Base-by-base conservation (phyloP, 768 basidiomycete species). In the Amanita inopinata region DNA sequence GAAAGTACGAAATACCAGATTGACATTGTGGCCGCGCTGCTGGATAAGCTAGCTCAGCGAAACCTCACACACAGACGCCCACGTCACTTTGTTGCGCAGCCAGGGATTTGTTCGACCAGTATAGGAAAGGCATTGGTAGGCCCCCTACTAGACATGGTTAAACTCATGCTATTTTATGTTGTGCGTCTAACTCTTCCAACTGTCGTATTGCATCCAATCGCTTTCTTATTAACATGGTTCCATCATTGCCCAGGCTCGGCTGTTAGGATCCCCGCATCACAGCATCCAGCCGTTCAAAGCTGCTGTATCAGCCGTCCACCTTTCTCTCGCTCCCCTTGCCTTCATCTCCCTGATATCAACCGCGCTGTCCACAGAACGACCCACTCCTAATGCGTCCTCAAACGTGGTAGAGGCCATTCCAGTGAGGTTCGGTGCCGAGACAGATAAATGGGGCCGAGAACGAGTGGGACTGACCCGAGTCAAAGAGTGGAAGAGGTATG, bases 1-100 rank as follows among this genome's bases (percentile, higher is more conserved):
- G 73, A 84, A 51, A 66, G 62, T 28, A 68, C 75, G 8, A 91
- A 91, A 58, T 88, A 83, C 53, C 80, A 89, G 60, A 78, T 79
- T 18, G 84, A 88, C 53, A 56, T 90, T 35, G 62, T 89, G 31
- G 66, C 69, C 1, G 61, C 73, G 1, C 59, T 66, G 33, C 65
- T 91, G 35, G 76, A 83, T 45, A 63, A 55, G 22, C 55, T 58
- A 3, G 67, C 75, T 14, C 49, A 61, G 5, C 54, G 56, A 38
- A 50, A 55, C 43, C 17, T 45, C 12, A 38, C 55, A 12, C 44
- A 47, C 18, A 59, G 53, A 40, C 57, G 45, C 9, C 57, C 73
- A 14, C 69, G 78, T 33, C 84, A 90, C 55, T 63, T 84, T 45
- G 56, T 75, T 38, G 69, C 74, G 9, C 74, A 85, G 38, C 89